phyloP scores from a whole-genome alignment of 1,284 basidiomycete species.

The Leccinum glutinopallens region DNA sequence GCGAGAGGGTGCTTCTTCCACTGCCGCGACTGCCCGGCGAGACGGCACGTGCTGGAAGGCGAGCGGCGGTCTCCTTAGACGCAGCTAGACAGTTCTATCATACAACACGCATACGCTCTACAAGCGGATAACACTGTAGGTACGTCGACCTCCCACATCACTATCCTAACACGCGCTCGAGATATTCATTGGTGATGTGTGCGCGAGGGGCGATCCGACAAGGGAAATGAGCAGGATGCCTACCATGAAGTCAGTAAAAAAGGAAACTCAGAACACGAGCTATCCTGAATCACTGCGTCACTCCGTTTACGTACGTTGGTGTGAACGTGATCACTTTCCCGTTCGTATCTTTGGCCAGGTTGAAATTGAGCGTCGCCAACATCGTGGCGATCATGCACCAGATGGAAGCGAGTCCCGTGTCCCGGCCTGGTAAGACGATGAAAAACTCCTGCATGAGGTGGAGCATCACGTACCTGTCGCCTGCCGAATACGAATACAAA shows the following conservation, averaged over 20 bases:
- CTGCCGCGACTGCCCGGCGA: too few species aligned
- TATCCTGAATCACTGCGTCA: constrained; percentile 8
- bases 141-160: neutral
- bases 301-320: constrained; percentile 12
- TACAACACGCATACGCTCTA: neutral
- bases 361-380: constrained; percentile 24
- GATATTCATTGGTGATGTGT: neutral
- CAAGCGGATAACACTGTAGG: neutral
- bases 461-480: constrained; percentile 17
- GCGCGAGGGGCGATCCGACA: neutral
- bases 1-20: too few species aligned
- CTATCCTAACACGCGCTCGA: neutral
- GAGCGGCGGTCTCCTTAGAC: too few species aligned
- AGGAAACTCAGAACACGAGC: neutral
- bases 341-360: constrained; percentile 16
- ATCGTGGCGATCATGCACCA: constrained; percentile 23
- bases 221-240: constrained; percentile 8
- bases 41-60: too few species aligned
- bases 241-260: neutral
- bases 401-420: constrained; percentile 23
- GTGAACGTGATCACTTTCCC: constrained; percentile 17
- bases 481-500: constrained; percentile 27
- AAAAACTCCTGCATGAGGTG: neutral
- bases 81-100: neutral
- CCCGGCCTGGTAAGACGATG: constrained; percentile 10